Base-by-base conservation (phyloP, 2,329 filamentous ascomycete genomes). In the Aspergillus proliferans region DNA sequence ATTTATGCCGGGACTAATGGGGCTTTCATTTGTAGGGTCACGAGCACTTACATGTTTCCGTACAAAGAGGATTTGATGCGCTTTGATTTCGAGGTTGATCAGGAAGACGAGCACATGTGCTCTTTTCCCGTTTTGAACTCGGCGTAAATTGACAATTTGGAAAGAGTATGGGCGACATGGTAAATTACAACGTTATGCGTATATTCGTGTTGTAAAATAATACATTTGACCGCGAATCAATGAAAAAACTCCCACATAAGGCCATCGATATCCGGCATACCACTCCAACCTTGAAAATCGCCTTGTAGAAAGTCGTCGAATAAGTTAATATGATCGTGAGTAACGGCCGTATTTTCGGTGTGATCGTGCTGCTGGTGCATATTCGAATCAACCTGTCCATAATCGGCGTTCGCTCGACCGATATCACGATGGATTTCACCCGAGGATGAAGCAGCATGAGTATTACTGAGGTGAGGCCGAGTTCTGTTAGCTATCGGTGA, bases 21-120 rank as follows among this genome's bases (percentile, higher is more conserved):
- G 21, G 34, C 42, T 26, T 28, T 24, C 22, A 38, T 14, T 2
- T 19, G 4, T 38, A 81, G 78, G 45, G 76, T 80, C 0, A 80
- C 77, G 0, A 73, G 68, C 26, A 72, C 68, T 3, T 76, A 75
- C 45, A 62, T 81, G 6, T 78, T 74, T 62, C 78, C 78, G 0
- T 81, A 70, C 54, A 75, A 73, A 15, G 77, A 81, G 45, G 76
- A 80, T 48, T 61, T 81, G 1, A 69, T 70, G 14, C 66, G 78
- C 15, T 81, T 80, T 55, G 78, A 81, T 53, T 80, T 81, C 52
- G 77, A 81, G 46, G 62, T 65, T 1, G 61, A 64, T 24, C 47
- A 45, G 5, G 57, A 48, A 47, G 72, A 78, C 19, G 69, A 71
- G 39, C 49, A 55, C 34, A 52, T 58, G 51, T 58, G 54, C 18